phyloP scores from a whole-genome alignment of 2,329 filamentous ascomycete genomes.

The Aspergillus niger region DNA sequence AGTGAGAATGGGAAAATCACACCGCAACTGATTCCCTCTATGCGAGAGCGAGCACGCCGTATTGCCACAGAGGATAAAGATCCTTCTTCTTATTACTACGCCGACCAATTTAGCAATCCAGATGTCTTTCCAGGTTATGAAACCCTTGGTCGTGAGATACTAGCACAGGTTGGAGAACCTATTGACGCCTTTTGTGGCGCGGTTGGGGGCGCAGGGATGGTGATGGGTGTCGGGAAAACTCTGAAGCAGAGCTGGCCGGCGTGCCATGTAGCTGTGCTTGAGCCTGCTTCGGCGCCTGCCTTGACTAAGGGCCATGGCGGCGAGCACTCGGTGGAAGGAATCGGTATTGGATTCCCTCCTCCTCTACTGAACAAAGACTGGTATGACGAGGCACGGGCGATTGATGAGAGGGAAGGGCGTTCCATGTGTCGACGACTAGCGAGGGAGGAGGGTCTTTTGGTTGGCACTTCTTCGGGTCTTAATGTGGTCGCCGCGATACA shows the following conservation, averaged over 20 bases:
- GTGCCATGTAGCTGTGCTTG: slow-evolving; percentile 11
- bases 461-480: slow-evolving; percentile 53
- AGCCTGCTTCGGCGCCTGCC: slow-evolving; percentile 16
- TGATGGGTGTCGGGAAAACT: slow-evolving; percentile 15
- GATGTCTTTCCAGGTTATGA: slow-evolving; percentile 17
- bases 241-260: slow-evolving; percentile 7
- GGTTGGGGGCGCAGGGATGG: slow-evolving; percentile 17
- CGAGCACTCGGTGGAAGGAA: slow-evolving; percentile 89
- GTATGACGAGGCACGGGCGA: slow-evolving; percentile 92
- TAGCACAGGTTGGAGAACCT: slow-evolving; percentile 10
- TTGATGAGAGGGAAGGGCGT: slow-evolving; percentile 82
- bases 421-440: slow-evolving; percentile 78
- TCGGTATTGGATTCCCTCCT: slow-evolving; percentile 91
- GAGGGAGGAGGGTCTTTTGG: slow-evolving; percentile 81
- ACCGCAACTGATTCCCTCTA: slow-evolving; percentile 10
- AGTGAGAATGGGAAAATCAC: slow-evolving; percentile 11
- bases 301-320: slow-evolving; percentile 39
- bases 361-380: slow-evolving; percentile 74
- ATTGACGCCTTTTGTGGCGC: slow-evolving; percentile 22
- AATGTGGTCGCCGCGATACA: slow-evolving; percentile 22
- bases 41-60: slow-evolving; percentile 10
- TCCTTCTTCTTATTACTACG: slow-evolving; percentile 3
- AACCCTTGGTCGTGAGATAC: slow-evolving; percentile 14
- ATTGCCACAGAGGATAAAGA: neutral
- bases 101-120: slow-evolving; percentile 17